Percentiles rank a stretch among this genome's conserved stretches.
Evolutionary conservation across 2,329 filamentous ascomycete species (phyloP).

Genomic region (Diaporthe eres): DNA sequence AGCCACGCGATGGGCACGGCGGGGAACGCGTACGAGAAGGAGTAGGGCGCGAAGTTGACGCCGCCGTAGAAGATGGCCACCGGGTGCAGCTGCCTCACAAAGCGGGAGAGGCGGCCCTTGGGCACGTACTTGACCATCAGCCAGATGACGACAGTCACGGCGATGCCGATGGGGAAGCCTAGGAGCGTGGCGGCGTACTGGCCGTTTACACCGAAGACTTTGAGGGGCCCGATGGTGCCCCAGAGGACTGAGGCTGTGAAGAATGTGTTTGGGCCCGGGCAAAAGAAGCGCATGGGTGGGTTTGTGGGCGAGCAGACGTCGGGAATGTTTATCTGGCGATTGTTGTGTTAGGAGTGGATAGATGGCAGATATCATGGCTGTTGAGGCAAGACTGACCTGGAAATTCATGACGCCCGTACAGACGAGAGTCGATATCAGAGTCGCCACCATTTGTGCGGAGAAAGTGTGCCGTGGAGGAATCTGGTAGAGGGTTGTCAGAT

Average conservation of each 20-base stretch:
- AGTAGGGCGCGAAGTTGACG: conserved; percentile 64
- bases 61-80: conserved; percentile 63
- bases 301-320: conserved; percentile 55
- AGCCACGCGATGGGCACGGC: conserved; percentile 62
- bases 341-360: neutral
- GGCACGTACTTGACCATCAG: conserved; percentile 38
- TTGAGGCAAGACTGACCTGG: conserved; percentile 55
- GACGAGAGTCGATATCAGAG: conserved; percentile 66
- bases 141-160: conserved; percentile 50
- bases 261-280: conserved; percentile 63
- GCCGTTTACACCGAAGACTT: conserved; percentile 62
- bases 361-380: neutral
- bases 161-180: conserved; percentile 65
- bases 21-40: conserved; percentile 57
- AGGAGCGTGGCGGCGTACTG: conserved; percentile 61
- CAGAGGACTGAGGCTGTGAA: conserved; percentile 70
- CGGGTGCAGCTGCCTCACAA: conserved; percentile 62
- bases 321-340: conserved; percentile 54
- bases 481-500: conserved; percentile 23
- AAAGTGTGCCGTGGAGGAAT: conserved; percentile 74
- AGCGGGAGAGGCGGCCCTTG: conserved; percentile 35
- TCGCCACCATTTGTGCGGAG: conserved; percentile 70
- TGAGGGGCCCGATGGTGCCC: conserved; percentile 66
- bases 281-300: conserved; percentile 2
- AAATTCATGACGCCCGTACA: conserved; percentile 63